A percentile compares a stretch with the other conserved stretches of the same genome.
These are phyloP conservation scores for Senecio squalidus DNA, from an alignment of 140 eudicot species.

Conservation along the genomic window DNA sequence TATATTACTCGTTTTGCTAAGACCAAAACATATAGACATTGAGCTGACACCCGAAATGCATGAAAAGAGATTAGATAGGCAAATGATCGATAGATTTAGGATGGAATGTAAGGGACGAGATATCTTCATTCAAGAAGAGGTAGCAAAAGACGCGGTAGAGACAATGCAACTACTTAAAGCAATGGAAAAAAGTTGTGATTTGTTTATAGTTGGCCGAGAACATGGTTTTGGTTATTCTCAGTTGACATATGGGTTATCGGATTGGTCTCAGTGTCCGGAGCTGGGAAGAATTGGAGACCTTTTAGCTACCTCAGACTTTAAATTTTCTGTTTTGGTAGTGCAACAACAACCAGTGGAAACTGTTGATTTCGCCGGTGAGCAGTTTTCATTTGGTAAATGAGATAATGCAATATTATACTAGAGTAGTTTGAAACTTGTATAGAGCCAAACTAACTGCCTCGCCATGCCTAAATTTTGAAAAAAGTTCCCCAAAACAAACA, in stretches of 20 bases:
- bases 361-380: constrained; percentile 4
- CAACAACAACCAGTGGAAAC: constrained; percentile 28
- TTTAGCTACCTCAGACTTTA: constrained; percentile 36
- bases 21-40: not conserved
- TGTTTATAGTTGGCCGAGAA: constrained; percentile 52
- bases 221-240: constrained; percentile 34
- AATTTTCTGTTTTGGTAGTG: constrained; percentile 48
- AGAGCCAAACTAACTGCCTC: too few relatives aligned
- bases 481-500: too few relatives aligned
- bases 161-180: constrained; percentile 30
- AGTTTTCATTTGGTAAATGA: constrained; percentile 15
- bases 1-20: constrained; percentile 34
- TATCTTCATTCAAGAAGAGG: constrained; percentile 27
- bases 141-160: constrained; percentile 38
- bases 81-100: constrained; percentile 32
- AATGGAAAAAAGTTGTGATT: constrained; percentile 39
- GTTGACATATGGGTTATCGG: constrained; percentile 31
- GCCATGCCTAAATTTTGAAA: too few relatives aligned
- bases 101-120: constrained; percentile 23
- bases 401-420: too few relatives aligned
- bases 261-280: constrained; percentile 56
- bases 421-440: too few relatives aligned
- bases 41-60: not conserved
- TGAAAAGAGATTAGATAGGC: constrained; percentile 16
- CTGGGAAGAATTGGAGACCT: constrained; percentile 57